These are phyloP conservation scores for Agaricus sinodeliciosus DNA, from an alignment of 768 basidiomycete species.

Conservation along the genomic window DNA sequence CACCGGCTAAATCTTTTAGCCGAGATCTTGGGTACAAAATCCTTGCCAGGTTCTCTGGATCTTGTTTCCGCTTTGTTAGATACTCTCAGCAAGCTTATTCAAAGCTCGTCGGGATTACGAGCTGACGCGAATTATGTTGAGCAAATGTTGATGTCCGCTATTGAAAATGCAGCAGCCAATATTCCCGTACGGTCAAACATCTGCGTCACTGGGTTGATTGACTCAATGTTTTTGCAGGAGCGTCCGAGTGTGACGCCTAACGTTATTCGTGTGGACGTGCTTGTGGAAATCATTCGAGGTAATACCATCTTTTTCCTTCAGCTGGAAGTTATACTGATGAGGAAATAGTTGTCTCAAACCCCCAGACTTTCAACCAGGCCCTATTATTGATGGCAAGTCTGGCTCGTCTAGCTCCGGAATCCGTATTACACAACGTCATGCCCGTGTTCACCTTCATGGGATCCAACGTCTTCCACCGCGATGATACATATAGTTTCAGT, in stretches of 20 bases:
- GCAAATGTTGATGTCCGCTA: conserved; percentile 78
- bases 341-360: conserved; percentile 71
- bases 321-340: neutral
- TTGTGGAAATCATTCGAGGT: conserved; percentile 86
- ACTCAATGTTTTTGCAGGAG: conserved; percentile 31
- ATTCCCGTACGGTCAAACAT: conserved; percentile 37
- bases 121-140: conserved; percentile 74
- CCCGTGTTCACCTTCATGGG: conserved; percentile 99
- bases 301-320: conserved; percentile 11
- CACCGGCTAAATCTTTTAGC: conserved; percentile 50
- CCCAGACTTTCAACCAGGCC: conserved; percentile 92
- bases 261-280: conserved; percentile 70
- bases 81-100: conserved; percentile 59
- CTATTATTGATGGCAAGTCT: conserved; percentile 81
- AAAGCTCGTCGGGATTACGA: conserved; percentile 42
- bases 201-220: neutral
- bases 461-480: conserved; percentile 94
- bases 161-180: conserved; percentile 57
- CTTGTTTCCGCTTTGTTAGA: conserved; percentile 70
- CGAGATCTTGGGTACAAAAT: conserved; percentile 62
- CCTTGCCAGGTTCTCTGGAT: conserved; percentile 63
- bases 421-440: conserved; percentile 92
- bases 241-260: conserved; percentile 45
- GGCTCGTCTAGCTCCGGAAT: conserved; percentile 80
- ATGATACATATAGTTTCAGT: conserved; percentile 91